These are phyloP conservation scores for Suillus fuscotomentosus DNA, from an alignment of 768 basidiomycete genomes.

Conservation along the genomic window DNA sequence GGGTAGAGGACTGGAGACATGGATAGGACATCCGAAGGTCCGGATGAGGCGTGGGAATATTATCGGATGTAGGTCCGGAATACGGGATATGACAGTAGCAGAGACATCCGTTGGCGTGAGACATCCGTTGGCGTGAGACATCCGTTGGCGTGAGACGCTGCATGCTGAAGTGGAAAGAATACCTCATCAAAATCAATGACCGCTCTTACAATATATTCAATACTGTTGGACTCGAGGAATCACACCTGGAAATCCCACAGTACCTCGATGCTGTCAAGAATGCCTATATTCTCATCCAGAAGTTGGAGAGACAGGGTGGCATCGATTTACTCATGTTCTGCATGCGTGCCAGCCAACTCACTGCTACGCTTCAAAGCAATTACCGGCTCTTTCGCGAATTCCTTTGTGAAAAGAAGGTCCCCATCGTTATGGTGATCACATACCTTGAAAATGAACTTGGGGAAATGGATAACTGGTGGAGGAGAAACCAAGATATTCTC, in stretches of 20 bases:
- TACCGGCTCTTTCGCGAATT: slow-evolving; percentile 38
- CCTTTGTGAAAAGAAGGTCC: slow-evolving; percentile 37
- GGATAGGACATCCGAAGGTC: too few relatives aligned
- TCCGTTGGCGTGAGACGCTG: too few relatives aligned
- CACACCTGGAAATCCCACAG: slow-evolving; percentile 22
- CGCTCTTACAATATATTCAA: slow-evolving; percentile 28
- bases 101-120: slow-evolving; percentile 23
- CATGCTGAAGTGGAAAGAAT: slow-evolving; percentile 31
- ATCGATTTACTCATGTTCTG: slow-evolving; percentile 39
- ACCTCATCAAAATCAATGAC: slow-evolving; percentile 24
- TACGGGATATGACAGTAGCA: too few relatives aligned
- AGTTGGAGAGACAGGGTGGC: slow-evolving; percentile 31
- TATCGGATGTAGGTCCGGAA: too few relatives aligned
- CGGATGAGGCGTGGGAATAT: too few relatives aligned
- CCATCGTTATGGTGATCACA: slow-evolving; percentile 37
- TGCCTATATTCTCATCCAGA: slow-evolving; percentile 32
- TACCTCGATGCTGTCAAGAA: slow-evolving; percentile 27
- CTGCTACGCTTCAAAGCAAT: slow-evolving; percentile 33
- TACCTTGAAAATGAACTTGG: slow-evolving; percentile 35
- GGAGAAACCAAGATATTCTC: slow-evolving; percentile 31
- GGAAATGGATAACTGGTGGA: slow-evolving; percentile 39
- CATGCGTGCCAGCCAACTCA: slow-evolving; percentile 39
- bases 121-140: too few relatives aligned
- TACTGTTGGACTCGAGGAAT: slow-evolving; percentile 34
- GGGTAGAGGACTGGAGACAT: too few relatives aligned